Conservation (phyloP, 495 filamentous ascomycete genomes). For the Hypoxylon fragiforme region DNA sequence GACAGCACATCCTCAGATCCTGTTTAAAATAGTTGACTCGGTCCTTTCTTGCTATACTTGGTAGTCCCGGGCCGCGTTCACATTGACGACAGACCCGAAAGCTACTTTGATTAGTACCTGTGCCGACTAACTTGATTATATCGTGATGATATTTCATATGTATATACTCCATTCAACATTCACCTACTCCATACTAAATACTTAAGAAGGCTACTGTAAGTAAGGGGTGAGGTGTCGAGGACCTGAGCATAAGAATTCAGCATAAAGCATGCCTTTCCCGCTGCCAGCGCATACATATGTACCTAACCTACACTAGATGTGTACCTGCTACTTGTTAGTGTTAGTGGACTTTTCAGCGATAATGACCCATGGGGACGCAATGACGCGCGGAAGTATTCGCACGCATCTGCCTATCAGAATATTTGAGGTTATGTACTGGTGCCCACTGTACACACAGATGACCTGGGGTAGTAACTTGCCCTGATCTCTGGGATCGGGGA, state of each 20-base stretch:
- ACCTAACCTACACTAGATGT: no score
- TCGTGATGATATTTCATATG: no score
- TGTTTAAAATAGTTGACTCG: slow-evolving; percentile 2
- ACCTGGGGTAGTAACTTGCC: background rate
- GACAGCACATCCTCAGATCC: slow-evolving; percentile 18
- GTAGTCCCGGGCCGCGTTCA: slow-evolving; percentile 4
- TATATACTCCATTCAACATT: no score
- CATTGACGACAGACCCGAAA: slow-evolving; percentile 8
- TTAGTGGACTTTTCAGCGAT: no score
- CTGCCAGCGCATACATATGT: slow-evolving; percentile 1
- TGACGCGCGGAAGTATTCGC: slow-evolving; percentile 8
- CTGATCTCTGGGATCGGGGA: slow-evolving; percentile 7
- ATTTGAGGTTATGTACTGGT: background rate
- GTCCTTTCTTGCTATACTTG: background rate
- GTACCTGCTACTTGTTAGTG: no score
- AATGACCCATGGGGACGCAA: background rate
- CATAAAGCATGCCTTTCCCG: background rate
- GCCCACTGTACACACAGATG: no score
- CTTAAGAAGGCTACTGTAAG: no score
- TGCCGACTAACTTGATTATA: no score
- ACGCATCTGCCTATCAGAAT: slow-evolving; percentile 2
- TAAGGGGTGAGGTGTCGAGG: no score
- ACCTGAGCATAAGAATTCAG: no score
- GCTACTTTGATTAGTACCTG: background rate
- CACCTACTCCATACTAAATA: no score